A percentile compares a stretch with the other conserved stretches of the same genome.
These are phyloP conservation scores for Polyporus tsugae DNA, from an alignment of 1,284 basidiomycete genomes.

Conservation along the genomic window DNA sequence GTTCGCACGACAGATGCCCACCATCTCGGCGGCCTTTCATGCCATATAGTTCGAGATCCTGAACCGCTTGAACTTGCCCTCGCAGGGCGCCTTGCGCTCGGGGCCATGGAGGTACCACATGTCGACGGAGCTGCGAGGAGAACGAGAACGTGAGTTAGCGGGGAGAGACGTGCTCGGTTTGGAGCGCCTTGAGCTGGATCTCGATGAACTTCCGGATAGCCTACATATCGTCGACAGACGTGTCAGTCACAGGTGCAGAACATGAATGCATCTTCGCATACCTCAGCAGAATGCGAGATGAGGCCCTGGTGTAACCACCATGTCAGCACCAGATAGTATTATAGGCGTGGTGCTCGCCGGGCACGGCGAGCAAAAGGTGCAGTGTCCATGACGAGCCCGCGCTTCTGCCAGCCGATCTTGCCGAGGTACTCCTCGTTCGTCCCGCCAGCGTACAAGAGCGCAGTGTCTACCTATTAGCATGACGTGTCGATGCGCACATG, in stretches of 20 bases:
- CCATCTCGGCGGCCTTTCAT: slow-evolving; percentile 60
- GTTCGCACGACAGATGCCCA: slow-evolving; percentile 59
- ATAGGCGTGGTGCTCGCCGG: no score
- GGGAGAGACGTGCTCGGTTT: not conserved
- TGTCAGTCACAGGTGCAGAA: not conserved
- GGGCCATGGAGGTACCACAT: slow-evolving; percentile 65
- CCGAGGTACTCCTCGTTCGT: slow-evolving; percentile 58
- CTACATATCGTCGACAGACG: not conserved
- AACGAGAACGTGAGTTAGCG: not conserved
- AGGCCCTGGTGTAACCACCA: not conserved
- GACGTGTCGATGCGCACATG: not conserved
- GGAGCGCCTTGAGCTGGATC: not conserved
- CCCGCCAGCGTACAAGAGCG: slow-evolving; percentile 57
- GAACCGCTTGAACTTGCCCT: slow-evolving; percentile 45
- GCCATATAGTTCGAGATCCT: slow-evolving; percentile 61
- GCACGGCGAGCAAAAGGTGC: not conserved
- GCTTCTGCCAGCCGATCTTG: slow-evolving; percentile 45
- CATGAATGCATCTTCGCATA: not conserved
- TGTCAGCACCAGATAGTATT: not conserved
- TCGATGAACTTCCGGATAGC: not conserved
- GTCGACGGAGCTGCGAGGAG: slow-evolving; percentile 37
- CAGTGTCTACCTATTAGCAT: slow-evolving; percentile 52
- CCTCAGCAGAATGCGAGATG: not conserved
- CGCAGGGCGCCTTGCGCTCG: slow-evolving; percentile 56
- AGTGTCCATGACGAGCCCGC: slow-evolving; percentile 59